phyloP scores from a whole-genome alignment of 2,329 filamentous ascomycete species.

The Aspergillus sp. region DNA sequence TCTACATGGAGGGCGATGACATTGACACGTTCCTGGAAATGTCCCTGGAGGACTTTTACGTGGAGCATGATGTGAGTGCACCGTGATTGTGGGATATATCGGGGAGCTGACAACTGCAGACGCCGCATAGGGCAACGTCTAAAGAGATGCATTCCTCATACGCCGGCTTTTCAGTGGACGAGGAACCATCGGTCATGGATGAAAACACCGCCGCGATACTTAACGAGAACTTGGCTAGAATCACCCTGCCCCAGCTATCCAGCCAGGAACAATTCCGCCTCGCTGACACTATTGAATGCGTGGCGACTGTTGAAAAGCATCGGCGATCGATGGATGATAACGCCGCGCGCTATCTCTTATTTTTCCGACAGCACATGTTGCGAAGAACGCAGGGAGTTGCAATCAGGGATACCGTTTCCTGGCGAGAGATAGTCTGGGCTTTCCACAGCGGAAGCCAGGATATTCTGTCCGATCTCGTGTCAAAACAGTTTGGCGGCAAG shows the following conservation, averaged over 20 bases:
- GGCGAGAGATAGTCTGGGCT: constrained; percentile 42
- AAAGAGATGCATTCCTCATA: constrained; percentile 45
- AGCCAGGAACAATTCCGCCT: constrained; percentile 79
- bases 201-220: constrained; percentile 61
- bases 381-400: constrained; percentile 54
- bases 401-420: constrained; percentile 51
- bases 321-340: constrained; percentile 85
- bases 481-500: constrained; percentile 65
- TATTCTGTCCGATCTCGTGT: constrained; percentile 75
- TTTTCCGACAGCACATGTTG: constrained; percentile 72
- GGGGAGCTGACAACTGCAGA: constrained; percentile 19
- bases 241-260: constrained; percentile 70
- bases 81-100: background rate
- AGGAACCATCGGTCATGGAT: constrained; percentile 56
- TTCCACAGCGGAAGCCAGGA: constrained; percentile 58
- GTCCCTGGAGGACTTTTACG: constrained; percentile 39
- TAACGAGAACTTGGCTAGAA: constrained; percentile 64
- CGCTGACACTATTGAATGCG: constrained; percentile 75
- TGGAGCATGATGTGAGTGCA: constrained; percentile 35
- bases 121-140: constrained; percentile 31
- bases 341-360: constrained; percentile 75
- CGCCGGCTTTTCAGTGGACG: constrained; percentile 40
- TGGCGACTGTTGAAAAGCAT: constrained; percentile 74
- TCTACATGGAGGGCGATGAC: constrained; percentile 68
- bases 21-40: constrained; percentile 69